These are phyloP conservation scores for Vitis hybrid DNA, from an alignment of 177 flowering plant species.

Conservation along the genomic window DNA sequence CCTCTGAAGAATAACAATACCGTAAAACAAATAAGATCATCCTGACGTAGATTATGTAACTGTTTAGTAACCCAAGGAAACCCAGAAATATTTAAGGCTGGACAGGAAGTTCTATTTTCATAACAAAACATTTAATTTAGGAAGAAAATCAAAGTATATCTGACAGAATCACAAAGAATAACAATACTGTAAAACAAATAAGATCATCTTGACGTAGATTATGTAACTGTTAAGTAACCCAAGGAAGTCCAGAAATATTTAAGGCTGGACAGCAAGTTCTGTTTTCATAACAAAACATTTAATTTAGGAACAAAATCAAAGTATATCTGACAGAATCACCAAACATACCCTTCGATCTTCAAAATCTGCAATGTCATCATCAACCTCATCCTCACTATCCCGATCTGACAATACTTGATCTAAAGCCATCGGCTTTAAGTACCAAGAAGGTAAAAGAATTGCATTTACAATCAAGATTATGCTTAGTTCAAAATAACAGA, in stretches of 20 bases:
- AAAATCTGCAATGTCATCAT: slow-evolving; percentile 90
- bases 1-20: too few species aligned
- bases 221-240: too few species aligned
- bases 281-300: not conserved
- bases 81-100: not conserved
- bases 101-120: not conserved
- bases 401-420: slow-evolving; percentile 83
- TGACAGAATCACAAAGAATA: not conserved
- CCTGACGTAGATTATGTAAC: too few species aligned
- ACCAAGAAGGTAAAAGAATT: slow-evolving; percentile 6
- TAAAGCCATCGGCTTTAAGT: slow-evolving; percentile 80
- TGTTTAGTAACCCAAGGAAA: too few species aligned
- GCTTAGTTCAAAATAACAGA: not conserved
- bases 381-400: slow-evolving; percentile 97
- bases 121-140: not conserved
- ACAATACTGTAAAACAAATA: too few species aligned
- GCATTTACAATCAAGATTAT: slow-evolving; percentile 4
- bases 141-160: not conserved
- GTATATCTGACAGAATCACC: not conserved
- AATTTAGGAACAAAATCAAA: not conserved
- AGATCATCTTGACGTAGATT: too few species aligned
- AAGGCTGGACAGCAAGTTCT: not conserved
- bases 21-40: too few species aligned
- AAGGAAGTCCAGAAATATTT: not conserved
- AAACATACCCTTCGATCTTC: slow-evolving; percentile 88